These are phyloP conservation scores for Termitomyces titanicus DNA, from an alignment of 768 basidiomycete genomes.

Conservation along the genomic window DNA sequence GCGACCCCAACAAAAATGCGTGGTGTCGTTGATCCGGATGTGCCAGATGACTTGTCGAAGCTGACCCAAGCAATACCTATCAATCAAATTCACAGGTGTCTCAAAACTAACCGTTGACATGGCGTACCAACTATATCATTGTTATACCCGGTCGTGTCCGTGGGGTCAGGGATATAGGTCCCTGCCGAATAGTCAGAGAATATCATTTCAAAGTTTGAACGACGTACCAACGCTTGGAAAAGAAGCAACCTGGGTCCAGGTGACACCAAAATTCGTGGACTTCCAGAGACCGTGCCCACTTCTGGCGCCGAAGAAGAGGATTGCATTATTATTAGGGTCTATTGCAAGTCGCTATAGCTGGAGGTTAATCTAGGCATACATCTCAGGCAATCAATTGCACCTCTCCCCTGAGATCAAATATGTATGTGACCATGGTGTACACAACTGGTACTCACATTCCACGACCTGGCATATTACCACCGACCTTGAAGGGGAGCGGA, in stretches of 20 bases:
- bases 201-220: not conserved
- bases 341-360: constrained; percentile 48
- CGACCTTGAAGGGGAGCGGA: constrained; percentile 59
- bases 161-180: constrained; percentile 48
- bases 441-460: constrained; percentile 41
- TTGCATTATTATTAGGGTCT: constrained; percentile 59
- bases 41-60: constrained; percentile 57
- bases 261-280: constrained; percentile 53
- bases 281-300: constrained; percentile 67
- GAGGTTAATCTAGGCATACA: not conserved
- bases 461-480: constrained; percentile 68
- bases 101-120: not conserved
- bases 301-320: constrained; percentile 62
- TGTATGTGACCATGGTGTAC: not conserved
- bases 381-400: constrained; percentile 22
- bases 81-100: not conserved
- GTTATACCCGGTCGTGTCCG: constrained; percentile 45
- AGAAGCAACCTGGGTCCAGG: constrained; percentile 56
- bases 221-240: constrained; percentile 55
- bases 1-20: constrained; percentile 71
- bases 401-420: constrained; percentile 39
- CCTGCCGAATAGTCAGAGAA: constrained; percentile 26
- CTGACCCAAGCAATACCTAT: constrained; percentile 59
- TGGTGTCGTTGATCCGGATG: constrained; percentile 48
- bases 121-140: constrained; percentile 33